phyloP scores from a whole-genome alignment of 495 filamentous ascomycete genomes.

The Rhizodiscina lignyota region DNA sequence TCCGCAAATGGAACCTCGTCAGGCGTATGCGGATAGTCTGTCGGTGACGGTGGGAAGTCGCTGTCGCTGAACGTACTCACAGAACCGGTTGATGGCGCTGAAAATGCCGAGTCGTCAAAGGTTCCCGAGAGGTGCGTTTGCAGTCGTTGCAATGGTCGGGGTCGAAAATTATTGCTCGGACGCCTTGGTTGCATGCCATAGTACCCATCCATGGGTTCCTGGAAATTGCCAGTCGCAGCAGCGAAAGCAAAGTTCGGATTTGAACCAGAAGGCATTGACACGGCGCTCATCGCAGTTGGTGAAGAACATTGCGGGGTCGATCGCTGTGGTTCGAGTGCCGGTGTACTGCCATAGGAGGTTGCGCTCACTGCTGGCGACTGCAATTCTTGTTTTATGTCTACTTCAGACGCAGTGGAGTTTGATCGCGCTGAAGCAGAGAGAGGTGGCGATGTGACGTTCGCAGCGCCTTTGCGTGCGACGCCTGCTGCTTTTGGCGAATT shows the following conservation, averaged over 20 bases:
- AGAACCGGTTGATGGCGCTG: slow-evolving; percentile 24
- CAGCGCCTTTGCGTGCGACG: not conserved
- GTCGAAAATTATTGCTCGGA: slow-evolving; percentile 9
- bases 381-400: not conserved
- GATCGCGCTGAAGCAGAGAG: not conserved
- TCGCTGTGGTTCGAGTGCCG: not conserved
- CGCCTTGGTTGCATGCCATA: slow-evolving; percentile 13
- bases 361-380: not conserved
- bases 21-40: slow-evolving; percentile 24
- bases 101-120: slow-evolving; percentile 22
- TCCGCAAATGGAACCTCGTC: slow-evolving; percentile 16
- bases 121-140: slow-evolving; percentile 21
- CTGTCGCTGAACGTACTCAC: slow-evolving; percentile 28
- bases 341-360: not conserved
- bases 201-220: slow-evolving; percentile 16
- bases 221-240: slow-evolving; percentile 4
- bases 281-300: not conserved
- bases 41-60: slow-evolving; percentile 23
- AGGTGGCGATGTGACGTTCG: not conserved
- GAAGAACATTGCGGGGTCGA: not conserved
- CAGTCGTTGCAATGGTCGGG: slow-evolving; percentile 22
- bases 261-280: not conserved
- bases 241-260: not conserved
- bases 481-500: slow-evolving; percentile 26
- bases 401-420: slow-evolving; percentile 3